A percentile compares a stretch with the other conserved stretches of the same genome.
phyloP scores from a whole-genome alignment of 495 filamentous ascomycete species.

The Neurospora cerealis region DNA sequence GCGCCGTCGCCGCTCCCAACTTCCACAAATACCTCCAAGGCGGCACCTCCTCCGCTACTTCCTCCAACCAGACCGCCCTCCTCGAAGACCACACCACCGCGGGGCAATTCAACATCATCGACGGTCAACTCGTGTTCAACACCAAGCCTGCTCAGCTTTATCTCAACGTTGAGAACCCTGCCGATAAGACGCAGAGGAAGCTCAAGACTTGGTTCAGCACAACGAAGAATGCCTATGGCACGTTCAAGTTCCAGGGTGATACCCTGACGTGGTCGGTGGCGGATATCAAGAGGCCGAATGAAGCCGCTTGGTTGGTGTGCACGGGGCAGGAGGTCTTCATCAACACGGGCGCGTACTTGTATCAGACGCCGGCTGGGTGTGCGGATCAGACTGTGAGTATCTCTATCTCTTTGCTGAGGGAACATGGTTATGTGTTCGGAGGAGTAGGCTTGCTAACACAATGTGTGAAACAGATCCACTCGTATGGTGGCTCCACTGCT shows the following conservation, averaged over 20 bases:
- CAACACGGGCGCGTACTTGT: slow-evolving; percentile 40
- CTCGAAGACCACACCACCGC: slow-evolving; percentile 31
- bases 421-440: too few relatives aligned
- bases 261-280: slow-evolving; percentile 34
- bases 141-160: slow-evolving; percentile 8
- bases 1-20: slow-evolving; percentile 40
- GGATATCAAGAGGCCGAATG: slow-evolving; percentile 33
- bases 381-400: slow-evolving; percentile 37
- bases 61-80: slow-evolving; percentile 20
- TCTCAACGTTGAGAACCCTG: slow-evolving; percentile 24
- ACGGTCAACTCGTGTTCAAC: slow-evolving; percentile 37
- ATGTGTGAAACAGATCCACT: slow-evolving; percentile 10
- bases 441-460: too few relatives aligned
- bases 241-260: slow-evolving; percentile 39
- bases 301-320: slow-evolving; percentile 40
- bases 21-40: slow-evolving; percentile 44
- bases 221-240: slow-evolving; percentile 35
- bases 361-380: slow-evolving; percentile 39
- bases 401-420: neutral
- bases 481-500: slow-evolving; percentile 10
- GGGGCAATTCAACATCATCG: slow-evolving; percentile 39
- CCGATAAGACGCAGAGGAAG: slow-evolving; percentile 23
- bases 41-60: slow-evolving; percentile 18
- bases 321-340: slow-evolving; percentile 30
- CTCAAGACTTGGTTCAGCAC: slow-evolving; percentile 24